phyloP scores from a whole-genome alignment of 805 yeast genomes.

The Spathaspora girioi region DNA sequence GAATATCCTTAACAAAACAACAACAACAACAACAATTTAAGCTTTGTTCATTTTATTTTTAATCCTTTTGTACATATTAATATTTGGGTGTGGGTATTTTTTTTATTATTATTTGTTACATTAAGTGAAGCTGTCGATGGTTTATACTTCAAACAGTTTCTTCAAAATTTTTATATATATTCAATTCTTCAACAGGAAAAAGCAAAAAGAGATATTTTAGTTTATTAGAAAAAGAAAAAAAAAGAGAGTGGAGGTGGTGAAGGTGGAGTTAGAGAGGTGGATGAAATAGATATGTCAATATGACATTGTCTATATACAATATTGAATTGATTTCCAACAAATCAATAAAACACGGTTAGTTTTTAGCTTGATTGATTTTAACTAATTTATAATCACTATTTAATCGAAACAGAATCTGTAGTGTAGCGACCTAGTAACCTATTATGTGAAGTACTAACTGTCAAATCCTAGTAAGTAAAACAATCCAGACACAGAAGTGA shows the following conservation, averaged over 20 bases:
- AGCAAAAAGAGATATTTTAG: not conserved
- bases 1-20: conserved; percentile 4
- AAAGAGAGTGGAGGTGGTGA: not conserved
- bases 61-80: not conserved
- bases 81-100: not conserved
- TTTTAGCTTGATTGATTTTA: not conserved
- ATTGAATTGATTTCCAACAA: conserved; percentile 17
- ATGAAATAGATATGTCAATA: not conserved
- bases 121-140: not conserved
- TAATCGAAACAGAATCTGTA: not conserved
- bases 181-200: conserved; percentile 19
- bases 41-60: not conserved
- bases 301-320: not conserved
- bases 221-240: not conserved
- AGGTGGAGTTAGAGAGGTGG: not conserved
- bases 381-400: not conserved
- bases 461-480: too few species aligned
- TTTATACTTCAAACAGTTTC: too few species aligned
- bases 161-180: conserved; percentile 2
- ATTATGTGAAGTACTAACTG: not conserved
- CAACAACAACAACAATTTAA: conserved; percentile 7
- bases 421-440: not conserved
- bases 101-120: not conserved
- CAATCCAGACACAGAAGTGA: too few species aligned
- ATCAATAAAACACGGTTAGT: conserved; percentile 5